Evolutionary conservation across 192 early-diverging fungal genomes (phyloP).

Genomic region (Gamsiella multidivaricata): DNA sequence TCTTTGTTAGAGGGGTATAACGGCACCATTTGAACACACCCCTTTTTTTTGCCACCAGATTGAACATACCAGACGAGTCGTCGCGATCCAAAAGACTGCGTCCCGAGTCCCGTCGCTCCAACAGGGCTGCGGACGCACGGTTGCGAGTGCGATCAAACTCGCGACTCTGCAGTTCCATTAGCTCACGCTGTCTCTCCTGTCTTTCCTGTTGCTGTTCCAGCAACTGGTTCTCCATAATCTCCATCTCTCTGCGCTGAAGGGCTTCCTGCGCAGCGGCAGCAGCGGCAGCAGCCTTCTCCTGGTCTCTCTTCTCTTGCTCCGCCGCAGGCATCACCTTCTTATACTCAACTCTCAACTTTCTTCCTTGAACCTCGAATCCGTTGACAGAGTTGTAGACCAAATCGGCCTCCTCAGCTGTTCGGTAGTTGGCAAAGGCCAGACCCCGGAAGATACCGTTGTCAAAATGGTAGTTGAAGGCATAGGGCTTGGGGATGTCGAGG

Average conservation of each 20-base stretch:
- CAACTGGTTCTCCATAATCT: conserved; percentile 42
- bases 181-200: conserved; percentile 44
- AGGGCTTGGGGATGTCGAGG: conserved; percentile 77
- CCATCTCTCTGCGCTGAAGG: conserved; percentile 59
- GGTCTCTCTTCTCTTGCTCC: conserved; percentile 66
- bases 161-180: conserved; percentile 41
- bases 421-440: conserved; percentile 84
- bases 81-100: conserved; percentile 44
- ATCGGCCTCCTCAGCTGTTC: conserved; percentile 80
- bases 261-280: conserved; percentile 41
- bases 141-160: conserved; percentile 37
- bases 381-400: conserved; percentile 75
- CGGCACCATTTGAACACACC: too few relatives aligned
- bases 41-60: background rate
- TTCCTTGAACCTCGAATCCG: conserved; percentile 75
- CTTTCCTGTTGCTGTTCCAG: conserved; percentile 42
- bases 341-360: conserved; percentile 83
- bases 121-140: conserved; percentile 33
- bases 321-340: conserved; percentile 78
- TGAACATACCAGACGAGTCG: conserved; percentile 23
- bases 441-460: conserved; percentile 85
- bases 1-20: too few relatives aligned
- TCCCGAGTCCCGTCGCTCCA: conserved; percentile 50
- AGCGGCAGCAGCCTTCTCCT: conserved; percentile 57
- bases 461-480: conserved; percentile 88